Percentiles rank a stretch among this genome's conserved stretches.
Evolutionary conservation across 257 asterid species (phyloP).

Genomic region (Solanum appendiculatum): DNA sequence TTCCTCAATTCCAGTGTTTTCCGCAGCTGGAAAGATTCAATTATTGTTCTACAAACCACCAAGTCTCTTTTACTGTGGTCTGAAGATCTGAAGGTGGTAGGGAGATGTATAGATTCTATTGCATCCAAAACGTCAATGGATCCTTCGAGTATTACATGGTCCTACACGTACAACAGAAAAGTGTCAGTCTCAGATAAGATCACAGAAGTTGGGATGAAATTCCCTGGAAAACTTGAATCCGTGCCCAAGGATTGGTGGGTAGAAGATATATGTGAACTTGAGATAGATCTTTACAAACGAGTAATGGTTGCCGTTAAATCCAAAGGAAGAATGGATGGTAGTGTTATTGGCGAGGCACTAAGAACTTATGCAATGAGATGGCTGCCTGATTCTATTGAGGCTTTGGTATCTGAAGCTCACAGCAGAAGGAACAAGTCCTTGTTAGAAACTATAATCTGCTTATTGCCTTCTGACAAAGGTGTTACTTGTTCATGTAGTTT

Average conservation of each 20-base stretch:
- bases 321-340: constrained; percentile 69
- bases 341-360: constrained; percentile 65
- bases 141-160: constrained; percentile 73
- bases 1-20: constrained; percentile 75
- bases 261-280: constrained; percentile 82
- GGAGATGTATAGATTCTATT: constrained; percentile 72
- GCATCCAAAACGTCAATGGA: constrained; percentile 85
- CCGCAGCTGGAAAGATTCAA: constrained; percentile 90
- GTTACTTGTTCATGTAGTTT: constrained; percentile 56
- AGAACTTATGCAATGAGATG: constrained; percentile 73
- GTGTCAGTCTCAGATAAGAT: constrained; percentile 33
- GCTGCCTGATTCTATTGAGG: constrained; percentile 76
- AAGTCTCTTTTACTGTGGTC: constrained; percentile 77
- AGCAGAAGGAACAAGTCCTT: constrained; percentile 51
- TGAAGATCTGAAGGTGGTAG: constrained; percentile 61
- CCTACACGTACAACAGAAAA: constrained; percentile 68
- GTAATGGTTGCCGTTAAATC: constrained; percentile 76
- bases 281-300: constrained; percentile 62
- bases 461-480: constrained; percentile 63
- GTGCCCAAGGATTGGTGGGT: constrained; percentile 93
- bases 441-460: constrained; percentile 77
- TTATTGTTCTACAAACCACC: constrained; percentile 71
- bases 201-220: constrained; percentile 26
- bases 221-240: constrained; percentile 28
- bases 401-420: constrained; percentile 61